Percentiles rank a stretch among this genome's conserved stretches.
Evolutionary conservation across 352 stramenopile genomes (phyloP).

Genomic region (Globisporangium barbulae): DNA sequence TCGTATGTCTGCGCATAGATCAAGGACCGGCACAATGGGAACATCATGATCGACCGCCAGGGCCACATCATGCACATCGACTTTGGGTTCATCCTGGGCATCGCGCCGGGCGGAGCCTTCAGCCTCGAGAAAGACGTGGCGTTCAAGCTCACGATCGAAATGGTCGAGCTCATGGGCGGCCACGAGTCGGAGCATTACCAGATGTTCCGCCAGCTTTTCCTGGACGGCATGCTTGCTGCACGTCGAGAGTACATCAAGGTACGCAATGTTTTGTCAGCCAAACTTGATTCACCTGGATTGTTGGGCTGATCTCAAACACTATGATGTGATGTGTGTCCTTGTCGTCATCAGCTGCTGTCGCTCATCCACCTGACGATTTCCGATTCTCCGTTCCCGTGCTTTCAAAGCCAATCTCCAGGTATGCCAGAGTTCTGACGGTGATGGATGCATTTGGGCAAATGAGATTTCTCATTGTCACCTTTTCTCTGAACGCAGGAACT

Average conservation of each 20-base stretch:
- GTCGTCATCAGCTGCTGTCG: constrained; percentile 47
- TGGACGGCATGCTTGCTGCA: constrained; percentile 89
- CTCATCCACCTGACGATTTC: constrained; percentile 89
- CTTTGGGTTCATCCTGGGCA: constrained; percentile 96
- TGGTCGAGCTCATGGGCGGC: constrained; percentile 92
- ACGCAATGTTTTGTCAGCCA: background rate
- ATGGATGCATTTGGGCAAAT: background rate
- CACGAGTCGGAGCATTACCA: constrained; percentile 64
- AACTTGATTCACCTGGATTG: background rate
- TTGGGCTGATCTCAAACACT: background rate
- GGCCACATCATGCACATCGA: constrained; percentile 96
- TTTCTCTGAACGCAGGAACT: background rate
- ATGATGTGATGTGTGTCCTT: background rate
- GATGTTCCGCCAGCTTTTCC: constrained; percentile 86
- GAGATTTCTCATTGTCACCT: background rate
- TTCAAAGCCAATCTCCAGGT: constrained; percentile 34
- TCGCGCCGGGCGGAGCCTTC: constrained; percentile 91
- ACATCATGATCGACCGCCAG: constrained; percentile 92
- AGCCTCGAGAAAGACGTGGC: constrained; percentile 89
- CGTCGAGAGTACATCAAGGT: constrained; percentile 80
- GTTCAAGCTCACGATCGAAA: constrained; percentile 96
- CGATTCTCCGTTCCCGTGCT: constrained; percentile 90
- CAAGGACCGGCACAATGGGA: constrained; percentile 96
- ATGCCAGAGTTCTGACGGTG: background rate
- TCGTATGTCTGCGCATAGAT: constrained; percentile 26